Evolutionary conservation across 495 filamentous ascomycete species (phyloP).

Genomic region (Hypoxylon lienhwacheense): DNA sequence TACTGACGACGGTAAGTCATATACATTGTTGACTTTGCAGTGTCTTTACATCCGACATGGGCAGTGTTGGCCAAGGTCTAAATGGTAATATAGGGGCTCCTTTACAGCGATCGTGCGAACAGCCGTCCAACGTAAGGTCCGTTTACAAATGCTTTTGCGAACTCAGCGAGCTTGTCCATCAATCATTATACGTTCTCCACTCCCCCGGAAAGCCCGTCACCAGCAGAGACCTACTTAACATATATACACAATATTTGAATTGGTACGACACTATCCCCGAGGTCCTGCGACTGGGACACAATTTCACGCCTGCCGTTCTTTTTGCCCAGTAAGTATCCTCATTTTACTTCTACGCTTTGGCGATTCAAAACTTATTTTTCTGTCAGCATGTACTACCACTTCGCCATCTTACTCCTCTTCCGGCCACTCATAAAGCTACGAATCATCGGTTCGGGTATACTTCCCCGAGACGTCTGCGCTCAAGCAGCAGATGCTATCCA

Average conservation of each 20-base stretch:
- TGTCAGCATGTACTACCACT: conserved; percentile 66
- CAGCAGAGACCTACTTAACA: conserved; percentile 55
- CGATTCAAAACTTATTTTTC: conserved; percentile 13
- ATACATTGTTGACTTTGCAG: neutral
- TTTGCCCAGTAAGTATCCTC: conserved; percentile 61
- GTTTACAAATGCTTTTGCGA: conserved; percentile 64
- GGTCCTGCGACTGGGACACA: conserved; percentile 58
- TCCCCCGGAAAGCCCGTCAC: conserved; percentile 62
- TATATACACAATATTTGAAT: conserved; percentile 61
- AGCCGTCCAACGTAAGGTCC: conserved; percentile 59
- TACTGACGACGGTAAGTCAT: conserved; percentile 55
- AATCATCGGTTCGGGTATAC: conserved; percentile 58
- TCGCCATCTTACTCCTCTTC: conserved; percentile 64
- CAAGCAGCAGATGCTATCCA: conserved; percentile 64
- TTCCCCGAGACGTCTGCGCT: conserved; percentile 63
- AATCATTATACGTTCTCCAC: conserved; percentile 64
- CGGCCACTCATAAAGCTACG: conserved; percentile 65
- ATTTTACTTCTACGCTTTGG: neutral
- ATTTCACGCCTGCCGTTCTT: conserved; percentile 62
- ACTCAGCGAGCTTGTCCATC: conserved; percentile 67
- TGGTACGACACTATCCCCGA: conserved; percentile 66
- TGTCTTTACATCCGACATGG: neutral
- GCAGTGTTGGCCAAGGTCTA: conserved; percentile 4
- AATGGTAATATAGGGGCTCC: conserved; percentile 43
- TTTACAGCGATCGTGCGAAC: conserved; percentile 51